Percentiles rank a stretch among this genome's conserved stretches.
phyloP scores from a whole-genome alignment of 495 filamentous ascomycete genomes.

The Aspergillus kassunensis region DNA sequence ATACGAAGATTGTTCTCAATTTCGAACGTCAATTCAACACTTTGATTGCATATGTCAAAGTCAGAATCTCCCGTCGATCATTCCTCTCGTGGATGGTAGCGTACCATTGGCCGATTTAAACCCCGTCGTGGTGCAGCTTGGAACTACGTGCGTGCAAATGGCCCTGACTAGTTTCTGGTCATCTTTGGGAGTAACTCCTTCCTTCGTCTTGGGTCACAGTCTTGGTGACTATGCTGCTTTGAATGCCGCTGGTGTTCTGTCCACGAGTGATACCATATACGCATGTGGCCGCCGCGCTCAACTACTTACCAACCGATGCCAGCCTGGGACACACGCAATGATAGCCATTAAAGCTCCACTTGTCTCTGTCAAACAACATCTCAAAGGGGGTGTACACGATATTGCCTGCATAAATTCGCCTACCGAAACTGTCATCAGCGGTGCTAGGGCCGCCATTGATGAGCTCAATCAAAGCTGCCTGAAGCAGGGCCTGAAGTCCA shows the following conservation, averaged over 20 bases:
- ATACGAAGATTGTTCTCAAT: conserved; percentile 60
- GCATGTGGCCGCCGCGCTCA: conserved; percentile 71
- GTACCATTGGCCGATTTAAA: conserved; percentile 52
- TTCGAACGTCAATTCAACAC: conserved; percentile 65
- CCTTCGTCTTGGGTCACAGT: conserved; percentile 74
- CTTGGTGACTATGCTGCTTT: conserved; percentile 80
- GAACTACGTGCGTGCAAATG: conserved; percentile 77
- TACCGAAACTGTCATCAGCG: conserved; percentile 44
- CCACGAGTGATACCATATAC: conserved; percentile 65
- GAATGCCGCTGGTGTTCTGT: conserved; percentile 71
- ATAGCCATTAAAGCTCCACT: conserved; percentile 41
- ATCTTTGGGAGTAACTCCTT: conserved; percentile 72
- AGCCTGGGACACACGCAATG: conserved; percentile 61
- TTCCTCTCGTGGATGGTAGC: conserved; percentile 56
- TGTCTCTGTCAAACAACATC: conserved; percentile 18
- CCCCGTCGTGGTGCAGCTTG: conserved; percentile 74
- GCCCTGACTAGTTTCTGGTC: conserved; percentile 76
- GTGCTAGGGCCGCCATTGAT: conserved; percentile 50
- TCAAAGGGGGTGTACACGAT: conserved; percentile 30
- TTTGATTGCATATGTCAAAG: conserved; percentile 63
- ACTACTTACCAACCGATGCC: conserved; percentile 68
- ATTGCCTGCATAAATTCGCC: conserved; percentile 49
- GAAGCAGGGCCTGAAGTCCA: conserved; percentile 55
- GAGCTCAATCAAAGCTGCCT: conserved; percentile 54
- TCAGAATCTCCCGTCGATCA: conserved; percentile 65